Evolutionary conservation across 805 yeast species (phyloP).

Genomic region (Pichia paraexigua): DNA sequence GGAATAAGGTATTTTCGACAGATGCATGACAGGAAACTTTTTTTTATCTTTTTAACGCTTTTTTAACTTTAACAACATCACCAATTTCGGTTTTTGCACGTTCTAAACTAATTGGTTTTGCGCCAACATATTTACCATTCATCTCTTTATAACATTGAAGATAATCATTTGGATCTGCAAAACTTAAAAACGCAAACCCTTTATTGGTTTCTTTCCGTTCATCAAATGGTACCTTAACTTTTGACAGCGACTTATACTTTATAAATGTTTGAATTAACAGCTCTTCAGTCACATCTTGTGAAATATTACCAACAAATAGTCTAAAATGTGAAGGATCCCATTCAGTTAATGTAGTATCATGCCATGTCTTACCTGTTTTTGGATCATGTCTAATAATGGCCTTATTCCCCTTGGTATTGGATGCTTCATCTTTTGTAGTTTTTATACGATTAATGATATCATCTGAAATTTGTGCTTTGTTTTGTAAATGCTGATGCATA

Average conservation of each 20-base stretch:
- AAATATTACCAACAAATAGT: conserved; percentile 68
- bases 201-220: conserved; percentile 36
- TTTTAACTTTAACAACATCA: conserved; percentile 3
- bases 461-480: neutral
- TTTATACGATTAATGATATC: conserved; percentile 1
- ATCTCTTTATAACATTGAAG: conserved; percentile 63
- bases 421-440: neutral
- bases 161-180: conserved; percentile 57
- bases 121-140: conserved; percentile 72
- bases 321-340: conserved; percentile 71
- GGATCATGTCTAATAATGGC: conserved; percentile 36
- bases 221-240: conserved; percentile 54
- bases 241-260: conserved; percentile 43
- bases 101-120: conserved; percentile 62
- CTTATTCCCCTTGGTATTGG: conserved; percentile 3
- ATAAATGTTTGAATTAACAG: conserved; percentile 47
- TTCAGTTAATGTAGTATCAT: conserved; percentile 38
- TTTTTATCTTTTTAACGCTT: neutral
- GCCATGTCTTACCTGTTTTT: conserved; percentile 41
- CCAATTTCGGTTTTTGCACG: conserved; percentile 44
- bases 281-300: conserved; percentile 56
- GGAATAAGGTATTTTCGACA: conserved; percentile 3
- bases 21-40: neutral
- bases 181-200: conserved; percentile 74
- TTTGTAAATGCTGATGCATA: conserved; percentile 34